Evolutionary conservation across 805 yeast genomes (phyloP).

Genomic region (Candida easanensis): DNA sequence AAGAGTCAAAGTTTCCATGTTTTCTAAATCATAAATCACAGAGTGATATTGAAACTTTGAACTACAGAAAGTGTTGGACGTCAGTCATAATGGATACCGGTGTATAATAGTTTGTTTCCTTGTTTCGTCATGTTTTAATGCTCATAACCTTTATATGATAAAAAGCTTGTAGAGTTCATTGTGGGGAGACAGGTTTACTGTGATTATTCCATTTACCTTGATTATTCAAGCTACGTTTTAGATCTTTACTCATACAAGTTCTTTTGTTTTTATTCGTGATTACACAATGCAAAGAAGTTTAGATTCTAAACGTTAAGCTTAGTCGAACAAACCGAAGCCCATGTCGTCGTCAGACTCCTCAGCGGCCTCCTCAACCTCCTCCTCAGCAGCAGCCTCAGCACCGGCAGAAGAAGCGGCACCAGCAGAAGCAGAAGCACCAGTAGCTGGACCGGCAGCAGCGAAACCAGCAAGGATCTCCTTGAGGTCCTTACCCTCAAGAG

Average conservation of each 20-base stretch:
- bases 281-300: constrained; percentile 12
- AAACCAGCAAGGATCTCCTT: constrained; percentile 62
- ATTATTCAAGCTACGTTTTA: too few species aligned
- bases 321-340: constrained; percentile 92
- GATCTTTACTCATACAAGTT: constrained; percentile 7
- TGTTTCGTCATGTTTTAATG: constrained; percentile 18
- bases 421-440: constrained; percentile 47
- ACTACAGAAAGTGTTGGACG: not conserved
- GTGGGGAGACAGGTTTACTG: not conserved
- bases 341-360: constrained; percentile 80
- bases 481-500: constrained; percentile 76
- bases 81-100: constrained; percentile 4
- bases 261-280: constrained; percentile 10
- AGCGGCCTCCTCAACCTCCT: constrained; percentile 53
- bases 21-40: not conserved
- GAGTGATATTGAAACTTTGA: not conserved
- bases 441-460: constrained; percentile 48
- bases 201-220: too few species aligned
- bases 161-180: not conserved
- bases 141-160: constrained; percentile 8
- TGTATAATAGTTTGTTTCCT: constrained; percentile 15
- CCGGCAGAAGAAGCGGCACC: constrained; percentile 45
- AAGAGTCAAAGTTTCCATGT: not conserved
- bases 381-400: constrained; percentile 57
- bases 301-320: constrained; percentile 29